Base-by-base conservation (phyloP, 257 asterid genomes). In the Leonotis leonurus region DNA sequence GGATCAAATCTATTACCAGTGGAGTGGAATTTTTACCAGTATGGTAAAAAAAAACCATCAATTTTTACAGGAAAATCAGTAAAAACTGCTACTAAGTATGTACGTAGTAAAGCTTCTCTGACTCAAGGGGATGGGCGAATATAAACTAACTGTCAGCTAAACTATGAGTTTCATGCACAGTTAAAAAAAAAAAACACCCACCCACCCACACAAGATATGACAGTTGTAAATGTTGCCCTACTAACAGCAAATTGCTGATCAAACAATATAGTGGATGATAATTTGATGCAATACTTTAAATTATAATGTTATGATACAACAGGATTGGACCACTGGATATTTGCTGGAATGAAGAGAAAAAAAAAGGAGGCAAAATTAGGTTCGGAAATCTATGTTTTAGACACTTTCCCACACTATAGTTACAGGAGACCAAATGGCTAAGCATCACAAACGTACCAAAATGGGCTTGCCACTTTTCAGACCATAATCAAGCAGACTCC, bases 381-480 rank as follows among this genome's bases (percentile, higher is more conserved):
- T 43, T 24, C 30, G 9, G 40, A 30, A 39, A 46, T 67, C 35
- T 20, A 22, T 30, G 14, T 33, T 11, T 16, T 41, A 43, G 53
- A 36, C 35, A 62, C n/a, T n/a, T n/a, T n/a, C n/a, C n/a, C n/a
- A n/a, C n/a, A n/a, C n/a, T n/a, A n/a, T n/a, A n/a, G n/a, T n/a
- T n/a, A n/a, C n/a, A n/a, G n/a, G n/a, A n/a, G n/a, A n/a, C n/a
- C n/a, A n/a, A n/a, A 36, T 43, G 8, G 18, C 39, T 17, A 60
- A 24, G 53, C 48, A 59, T 33, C 22, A 12, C 33, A 39, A 29
- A 66, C 81, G 35, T 84, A 89, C 97, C 95, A 92, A 75, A 65
- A 85, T 56, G 66, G 95, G 95, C 75, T 85, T 92, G 67, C 64
- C 74, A 48, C 65, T 55, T 72, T 76, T 73, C 69, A 36, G 29